phyloP scores from a whole-genome alignment of 73 alveolate species.

The Stentor coeruleus region DNA sequence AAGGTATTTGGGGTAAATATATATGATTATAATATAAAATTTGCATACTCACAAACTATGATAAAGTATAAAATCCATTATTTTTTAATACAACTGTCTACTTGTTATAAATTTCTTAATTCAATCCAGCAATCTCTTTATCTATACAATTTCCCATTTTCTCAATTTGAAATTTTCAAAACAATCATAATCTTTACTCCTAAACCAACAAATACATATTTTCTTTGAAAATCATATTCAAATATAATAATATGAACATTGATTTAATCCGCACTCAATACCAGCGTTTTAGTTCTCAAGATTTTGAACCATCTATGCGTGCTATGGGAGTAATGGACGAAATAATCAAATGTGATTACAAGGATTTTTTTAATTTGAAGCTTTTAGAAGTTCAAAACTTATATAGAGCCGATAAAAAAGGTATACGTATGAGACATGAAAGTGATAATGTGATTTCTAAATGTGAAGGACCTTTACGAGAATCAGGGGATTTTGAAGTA shows the following conservation, averaged over 20 bases:
- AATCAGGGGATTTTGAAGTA: not conserved
- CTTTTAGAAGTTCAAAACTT: not conserved
- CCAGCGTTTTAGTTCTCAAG: not conserved
- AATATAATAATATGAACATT: not conserved
- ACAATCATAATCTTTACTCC: no score
- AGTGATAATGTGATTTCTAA: not conserved
- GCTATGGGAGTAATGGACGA: not conserved
- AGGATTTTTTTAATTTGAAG: not conserved
- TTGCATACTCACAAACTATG: no score
- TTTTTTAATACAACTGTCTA: no score
- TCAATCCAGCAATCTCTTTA: no score
- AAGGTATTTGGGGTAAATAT: no score
- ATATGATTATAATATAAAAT: no score
- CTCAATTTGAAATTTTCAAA: no score
- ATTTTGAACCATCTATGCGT: not conserved
- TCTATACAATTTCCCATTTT: no score
- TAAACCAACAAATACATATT: not conserved
- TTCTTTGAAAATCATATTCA: no score
- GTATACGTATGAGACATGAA: not conserved
- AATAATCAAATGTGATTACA: not conserved
- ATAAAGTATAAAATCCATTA: no score
- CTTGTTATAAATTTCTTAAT: no score
- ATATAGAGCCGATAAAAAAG: not conserved
- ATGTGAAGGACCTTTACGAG: not conserved
- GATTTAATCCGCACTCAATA: not conserved